phyloP scores from a whole-genome alignment of 2,329 filamentous ascomycete genomes.

The Ascocoryne sarcoides region DNA sequence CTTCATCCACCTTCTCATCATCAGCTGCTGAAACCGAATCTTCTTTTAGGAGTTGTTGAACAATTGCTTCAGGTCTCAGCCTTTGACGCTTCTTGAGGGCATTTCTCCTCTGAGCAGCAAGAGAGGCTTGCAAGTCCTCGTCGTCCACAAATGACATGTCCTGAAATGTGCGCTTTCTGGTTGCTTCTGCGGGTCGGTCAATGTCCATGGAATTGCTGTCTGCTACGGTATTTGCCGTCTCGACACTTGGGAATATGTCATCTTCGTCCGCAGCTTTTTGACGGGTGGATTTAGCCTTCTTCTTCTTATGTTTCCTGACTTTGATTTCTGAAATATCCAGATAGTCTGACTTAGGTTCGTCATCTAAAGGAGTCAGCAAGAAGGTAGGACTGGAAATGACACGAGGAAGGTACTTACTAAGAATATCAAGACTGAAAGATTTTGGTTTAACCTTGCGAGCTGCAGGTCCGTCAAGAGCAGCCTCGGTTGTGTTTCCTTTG shows the following conservation, averaged over 20 bases:
- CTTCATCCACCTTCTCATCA: slow-evolving; percentile 45
- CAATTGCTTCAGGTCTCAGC: slow-evolving; percentile 77
- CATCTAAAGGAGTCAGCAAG: slow-evolving; percentile 38
- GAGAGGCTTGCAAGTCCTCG: slow-evolving; percentile 79
- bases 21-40: slow-evolving; percentile 44
- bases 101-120: slow-evolving; percentile 73
- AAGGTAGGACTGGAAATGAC: neutral
- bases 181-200: slow-evolving; percentile 45
- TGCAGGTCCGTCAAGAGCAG: slow-evolving; percentile 42
- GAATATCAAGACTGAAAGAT: slow-evolving; percentile 69
- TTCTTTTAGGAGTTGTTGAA: slow-evolving; percentile 65
- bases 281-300: slow-evolving; percentile 70
- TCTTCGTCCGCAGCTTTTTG: slow-evolving; percentile 59
- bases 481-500: slow-evolving; percentile 59
- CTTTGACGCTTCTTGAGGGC: slow-evolving; percentile 91
- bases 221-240: slow-evolving; percentile 22
- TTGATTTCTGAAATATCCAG: slow-evolving; percentile 80
- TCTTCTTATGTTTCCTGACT: slow-evolving; percentile 89
- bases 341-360: slow-evolving; percentile 72
- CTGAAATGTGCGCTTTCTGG: slow-evolving; percentile 56
- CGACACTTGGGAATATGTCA: slow-evolving; percentile 41
- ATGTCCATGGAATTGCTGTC: slow-evolving; percentile 60
- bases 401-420: slow-evolving; percentile 33
- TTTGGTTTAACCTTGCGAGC: slow-evolving; percentile 55
- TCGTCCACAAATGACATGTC: slow-evolving; percentile 75